A percentile compares a stretch with the other conserved stretches of the same genome.
Conservation (phyloP, 495 filamentous ascomycete species). For the Astrocystis sublimbata region DNA sequence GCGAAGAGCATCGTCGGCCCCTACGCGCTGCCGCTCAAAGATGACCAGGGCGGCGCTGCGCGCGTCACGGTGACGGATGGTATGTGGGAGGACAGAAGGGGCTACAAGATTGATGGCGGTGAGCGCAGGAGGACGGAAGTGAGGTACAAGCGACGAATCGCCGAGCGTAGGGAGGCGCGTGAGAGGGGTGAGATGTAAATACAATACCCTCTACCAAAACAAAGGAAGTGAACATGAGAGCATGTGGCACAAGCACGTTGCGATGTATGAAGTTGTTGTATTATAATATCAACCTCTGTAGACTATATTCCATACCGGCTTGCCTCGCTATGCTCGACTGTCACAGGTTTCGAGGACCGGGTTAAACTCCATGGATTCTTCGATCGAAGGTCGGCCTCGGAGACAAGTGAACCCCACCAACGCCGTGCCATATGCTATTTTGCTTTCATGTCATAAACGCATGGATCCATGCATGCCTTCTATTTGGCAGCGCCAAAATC, state of each 20-base stretch:
- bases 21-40: slow-evolving; percentile 64
- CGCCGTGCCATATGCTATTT: slow-evolving; percentile 17
- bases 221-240: not conserved
- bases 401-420: slow-evolving; percentile 12
- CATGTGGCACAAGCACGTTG: not conserved
- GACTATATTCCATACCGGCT: not conserved
- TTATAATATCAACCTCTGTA: slow-evolving; percentile 21
- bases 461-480: slow-evolving; percentile 16
- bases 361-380: not conserved
- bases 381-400: not conserved
- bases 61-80: slow-evolving; percentile 72
- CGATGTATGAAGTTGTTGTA: slow-evolving; percentile 31
- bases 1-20: slow-evolving; percentile 69
- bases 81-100: slow-evolving; percentile 82
- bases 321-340: not conserved
- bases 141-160: slow-evolving; percentile 55
- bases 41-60: slow-evolving; percentile 62
- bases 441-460: not conserved
- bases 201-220: not conserved
- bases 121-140: slow-evolving; percentile 87
- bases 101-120: slow-evolving; percentile 93
- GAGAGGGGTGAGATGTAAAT: slow-evolving; percentile 34
- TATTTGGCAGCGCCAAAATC: slow-evolving; percentile 71
- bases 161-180: slow-evolving; percentile 47
- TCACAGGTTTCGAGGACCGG: not conserved